A percentile compares a stretch with the other conserved stretches of the same genome.
These are phyloP conservation scores for Chytridiales sp. DNA, from an alignment of 371 early-diverging fungal genomes.

Conservation along the genomic window DNA sequence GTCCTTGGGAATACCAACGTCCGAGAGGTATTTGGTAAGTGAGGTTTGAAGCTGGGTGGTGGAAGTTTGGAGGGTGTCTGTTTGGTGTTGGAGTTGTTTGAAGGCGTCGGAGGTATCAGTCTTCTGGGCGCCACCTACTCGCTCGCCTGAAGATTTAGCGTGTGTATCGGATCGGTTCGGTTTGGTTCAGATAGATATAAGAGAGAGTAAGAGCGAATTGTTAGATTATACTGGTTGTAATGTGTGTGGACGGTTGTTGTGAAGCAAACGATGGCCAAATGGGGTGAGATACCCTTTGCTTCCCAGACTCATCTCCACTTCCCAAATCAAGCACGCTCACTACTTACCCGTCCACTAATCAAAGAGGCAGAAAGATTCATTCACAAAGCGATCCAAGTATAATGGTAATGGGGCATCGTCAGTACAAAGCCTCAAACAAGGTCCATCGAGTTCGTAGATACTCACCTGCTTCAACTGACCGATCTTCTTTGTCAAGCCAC, in stretches of 20 bases:
- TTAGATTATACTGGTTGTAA: slow-evolving; percentile 19
- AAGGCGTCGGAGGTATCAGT: slow-evolving; percentile 53
- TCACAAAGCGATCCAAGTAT: not conserved
- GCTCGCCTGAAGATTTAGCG: slow-evolving; percentile 30
- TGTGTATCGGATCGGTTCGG: not conserved
- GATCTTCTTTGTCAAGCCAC: slow-evolving; percentile 52
- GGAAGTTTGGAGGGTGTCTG: slow-evolving; percentile 18
- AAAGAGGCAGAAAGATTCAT: not conserved
- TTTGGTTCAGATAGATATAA: not conserved
- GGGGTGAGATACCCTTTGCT: not conserved
- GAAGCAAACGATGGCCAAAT: slow-evolving; percentile 3
- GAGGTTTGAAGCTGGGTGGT: not conserved
- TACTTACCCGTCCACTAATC: not conserved
- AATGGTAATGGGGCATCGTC: not conserved
- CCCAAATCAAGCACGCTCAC: not conserved
- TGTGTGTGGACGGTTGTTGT: not conserved
- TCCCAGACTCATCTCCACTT: not conserved
- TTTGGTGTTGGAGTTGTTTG: slow-evolving; percentile 46
- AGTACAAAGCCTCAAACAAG: not conserved
- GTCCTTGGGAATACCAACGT: not conserved
- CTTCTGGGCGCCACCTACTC: slow-evolving; percentile 42
- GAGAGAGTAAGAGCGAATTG: not conserved
- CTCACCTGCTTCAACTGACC: slow-evolving; percentile 68
- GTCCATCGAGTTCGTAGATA: not conserved
- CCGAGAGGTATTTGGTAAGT: not conserved